Percentiles rank a stretch among this genome's conserved stretches.
phyloP scores from a whole-genome alignment of 2,329 filamentous ascomycete species.

The Monosporascus sp. region DNA sequence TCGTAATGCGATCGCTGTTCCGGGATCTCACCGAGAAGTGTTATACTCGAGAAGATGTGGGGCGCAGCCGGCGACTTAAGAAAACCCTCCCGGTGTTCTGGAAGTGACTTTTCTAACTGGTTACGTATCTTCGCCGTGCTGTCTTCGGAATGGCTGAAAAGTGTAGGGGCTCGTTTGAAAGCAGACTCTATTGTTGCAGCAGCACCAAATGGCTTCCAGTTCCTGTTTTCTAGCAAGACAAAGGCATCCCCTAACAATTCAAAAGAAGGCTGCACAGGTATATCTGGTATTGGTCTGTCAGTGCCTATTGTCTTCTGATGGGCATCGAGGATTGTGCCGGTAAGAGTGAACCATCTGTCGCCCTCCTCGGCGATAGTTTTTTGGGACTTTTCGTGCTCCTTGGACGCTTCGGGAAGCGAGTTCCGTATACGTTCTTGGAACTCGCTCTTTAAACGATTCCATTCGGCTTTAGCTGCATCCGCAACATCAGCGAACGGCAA shows the following conservation, averaged over 20 bases:
- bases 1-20: constrained; percentile 33
- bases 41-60: constrained; percentile 62
- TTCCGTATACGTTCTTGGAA: constrained; percentile 65
- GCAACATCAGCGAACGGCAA: constrained; percentile 38
- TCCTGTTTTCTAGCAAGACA: constrained; percentile 42
- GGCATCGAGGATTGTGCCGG: constrained; percentile 38
- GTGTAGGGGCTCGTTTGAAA: constrained; percentile 34
- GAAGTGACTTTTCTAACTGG: constrained; percentile 45
- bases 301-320: constrained; percentile 20
- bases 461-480: constrained; percentile 50
- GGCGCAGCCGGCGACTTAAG: constrained; percentile 64
- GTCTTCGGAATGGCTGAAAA: constrained; percentile 32
- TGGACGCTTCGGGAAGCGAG: constrained; percentile 77
- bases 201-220: constrained; percentile 54
- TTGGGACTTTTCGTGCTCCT: constrained; percentile 71
- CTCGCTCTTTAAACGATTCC: constrained; percentile 55
- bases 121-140: constrained; percentile 33
- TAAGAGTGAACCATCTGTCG: constrained; percentile 61
- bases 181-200: constrained; percentile 41
- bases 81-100: constrained; percentile 51
- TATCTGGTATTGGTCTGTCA: constrained; percentile 23
- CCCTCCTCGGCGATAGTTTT: constrained; percentile 61
- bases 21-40: constrained; percentile 44
- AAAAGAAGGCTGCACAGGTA: constrained; percentile 25
- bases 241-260: constrained; percentile 32